Conservation (phyloP, 2,329 filamentous ascomycete species). For the Basipetospora chlamydospora region DNA sequence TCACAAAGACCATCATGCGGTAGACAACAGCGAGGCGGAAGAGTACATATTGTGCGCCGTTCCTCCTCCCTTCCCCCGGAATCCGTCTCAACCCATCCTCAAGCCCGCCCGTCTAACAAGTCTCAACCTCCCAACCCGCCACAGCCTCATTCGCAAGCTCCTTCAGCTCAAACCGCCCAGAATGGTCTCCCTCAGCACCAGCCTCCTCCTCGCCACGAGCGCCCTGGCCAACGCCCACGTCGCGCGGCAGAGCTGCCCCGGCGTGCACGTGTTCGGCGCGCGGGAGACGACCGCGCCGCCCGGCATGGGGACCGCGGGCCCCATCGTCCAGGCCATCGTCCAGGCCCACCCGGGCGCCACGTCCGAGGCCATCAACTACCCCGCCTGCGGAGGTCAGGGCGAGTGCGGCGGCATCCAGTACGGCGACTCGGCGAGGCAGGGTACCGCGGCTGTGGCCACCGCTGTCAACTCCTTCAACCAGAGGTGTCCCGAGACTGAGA, state of each 20-base stretch:
- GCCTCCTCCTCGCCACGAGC: conserved; percentile 10
- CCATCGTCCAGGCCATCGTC: conserved; percentile 34
- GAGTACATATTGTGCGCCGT: too few species aligned
- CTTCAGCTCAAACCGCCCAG: not conserved
- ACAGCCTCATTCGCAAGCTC: too few species aligned
- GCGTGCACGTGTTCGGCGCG: conserved; percentile 30
- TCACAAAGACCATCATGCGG: too few species aligned
- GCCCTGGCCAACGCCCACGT: conserved; percentile 8
- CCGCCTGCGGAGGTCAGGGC: conserved; percentile 47
- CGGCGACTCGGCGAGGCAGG: conserved; percentile 40
- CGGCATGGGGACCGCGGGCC: conserved; percentile 35
- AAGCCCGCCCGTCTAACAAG: too few species aligned
- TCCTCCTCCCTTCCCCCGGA: too few species aligned
- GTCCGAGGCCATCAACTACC: conserved; percentile 40
- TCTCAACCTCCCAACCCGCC: too few species aligned
- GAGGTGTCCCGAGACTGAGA: conserved; percentile 39
- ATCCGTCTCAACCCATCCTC: too few species aligned
- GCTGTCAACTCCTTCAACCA: conserved; percentile 44
- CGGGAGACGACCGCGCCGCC: conserved; percentile 32
- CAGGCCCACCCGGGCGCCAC: conserved; percentile 33
- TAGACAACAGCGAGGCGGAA: too few species aligned
- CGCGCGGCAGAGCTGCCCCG: conserved; percentile 16
- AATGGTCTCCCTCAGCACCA: conserved; percentile 3
- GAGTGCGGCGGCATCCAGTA: conserved; percentile 21
- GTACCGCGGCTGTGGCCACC: conserved; percentile 41